Evolutionary conservation across 345 rosid genomes (phyloP), one percentile per base, ranked within the genome.

Genomic region (Aquilaria sinensis): DNA sequence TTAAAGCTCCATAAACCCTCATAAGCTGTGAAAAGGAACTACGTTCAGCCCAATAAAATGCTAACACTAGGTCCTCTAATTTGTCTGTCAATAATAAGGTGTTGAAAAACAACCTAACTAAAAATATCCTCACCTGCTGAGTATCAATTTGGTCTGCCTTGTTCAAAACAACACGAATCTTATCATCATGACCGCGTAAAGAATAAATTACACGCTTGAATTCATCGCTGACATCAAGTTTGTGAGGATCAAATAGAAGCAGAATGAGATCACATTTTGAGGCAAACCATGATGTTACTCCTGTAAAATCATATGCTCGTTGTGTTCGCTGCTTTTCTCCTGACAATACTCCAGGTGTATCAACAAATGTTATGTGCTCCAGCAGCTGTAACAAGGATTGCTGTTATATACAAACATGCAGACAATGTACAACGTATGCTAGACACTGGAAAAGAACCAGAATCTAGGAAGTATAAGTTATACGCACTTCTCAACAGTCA

Each of bases 1-100:
- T 90, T 60, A 94, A 72, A 53, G 96, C 97, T 75, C 99, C 99
- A 76, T 94, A 88, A 31, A 94, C 99, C 79, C 97, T 90, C 99
- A 94, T 94, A 57, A 94, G 80, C 99, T 94, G 80, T 58, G 71
- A 61, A 15, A 68, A 32, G 51, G 65, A 60, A 41, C 16, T 5
- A 33, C 67, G 9, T 62, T 46, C 55, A 58, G 53, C 45, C 12
- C 31, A 61, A 65, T 56, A 64, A 12, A 49, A 56, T 13, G 31
- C 71, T 8, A 47, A 29, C 32, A 63, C 34, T 60, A 49, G 54
- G 14, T 46, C 10, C 4, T 48, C 10, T 60, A 47, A 45, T 37
- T 55, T 37, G 37, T 15, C 23, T 23, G 56, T 37, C 43, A 37
- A 31, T 14, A 61, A 73, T 29, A 37, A 31, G 54, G 8, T n/a